Evolutionary conservation across 2,329 filamentous ascomycete species (phyloP).

Genomic region (Thelonectria discophora): DNA sequence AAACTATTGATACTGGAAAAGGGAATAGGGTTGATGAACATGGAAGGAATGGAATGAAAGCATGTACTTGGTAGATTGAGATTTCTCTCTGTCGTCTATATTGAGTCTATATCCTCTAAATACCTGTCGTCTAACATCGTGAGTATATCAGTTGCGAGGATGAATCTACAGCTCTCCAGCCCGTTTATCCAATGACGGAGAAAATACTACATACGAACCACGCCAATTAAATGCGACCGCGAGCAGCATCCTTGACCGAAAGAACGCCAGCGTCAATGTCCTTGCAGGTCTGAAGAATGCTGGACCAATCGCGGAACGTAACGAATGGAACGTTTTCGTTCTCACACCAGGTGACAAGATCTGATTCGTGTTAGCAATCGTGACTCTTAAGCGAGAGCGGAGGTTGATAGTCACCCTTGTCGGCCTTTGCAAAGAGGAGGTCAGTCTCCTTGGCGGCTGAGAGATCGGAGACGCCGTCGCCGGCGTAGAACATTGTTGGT

Average conservation of each 20-base stretch:
- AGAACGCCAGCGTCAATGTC: conserved; percentile 78
- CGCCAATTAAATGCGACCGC: conserved; percentile 49
- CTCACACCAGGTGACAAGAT: conserved; percentile 88
- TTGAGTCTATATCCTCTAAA: conserved; percentile 20
- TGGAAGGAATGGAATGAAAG: background rate
- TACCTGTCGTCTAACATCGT: conserved; percentile 27
- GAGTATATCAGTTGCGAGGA: conserved; percentile 16
- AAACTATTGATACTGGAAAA: background rate
- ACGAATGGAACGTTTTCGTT: conserved; percentile 87
- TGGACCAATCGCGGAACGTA: conserved; percentile 83
- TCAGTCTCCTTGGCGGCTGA: conserved; percentile 94
- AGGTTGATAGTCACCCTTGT: conserved; percentile 68
- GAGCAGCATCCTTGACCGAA: conserved; percentile 75
- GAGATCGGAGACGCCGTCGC: conserved; percentile 92
- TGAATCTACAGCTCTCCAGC: conserved; percentile 1
- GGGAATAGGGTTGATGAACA: background rate
- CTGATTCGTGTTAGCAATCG: conserved; percentile 52
- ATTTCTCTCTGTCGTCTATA: conserved; percentile 27
- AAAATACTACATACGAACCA: background rate
- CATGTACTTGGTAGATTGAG: conserved; percentile 4
- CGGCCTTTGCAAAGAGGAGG: conserved; percentile 91
- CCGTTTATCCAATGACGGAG: background rate
- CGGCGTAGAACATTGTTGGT: conserved; percentile 91
- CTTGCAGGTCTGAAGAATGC: conserved; percentile 79
- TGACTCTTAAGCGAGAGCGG: background rate